Conservation (phyloP, 768 basidiomycete genomes). For the Mycena polygramma region DNA sequence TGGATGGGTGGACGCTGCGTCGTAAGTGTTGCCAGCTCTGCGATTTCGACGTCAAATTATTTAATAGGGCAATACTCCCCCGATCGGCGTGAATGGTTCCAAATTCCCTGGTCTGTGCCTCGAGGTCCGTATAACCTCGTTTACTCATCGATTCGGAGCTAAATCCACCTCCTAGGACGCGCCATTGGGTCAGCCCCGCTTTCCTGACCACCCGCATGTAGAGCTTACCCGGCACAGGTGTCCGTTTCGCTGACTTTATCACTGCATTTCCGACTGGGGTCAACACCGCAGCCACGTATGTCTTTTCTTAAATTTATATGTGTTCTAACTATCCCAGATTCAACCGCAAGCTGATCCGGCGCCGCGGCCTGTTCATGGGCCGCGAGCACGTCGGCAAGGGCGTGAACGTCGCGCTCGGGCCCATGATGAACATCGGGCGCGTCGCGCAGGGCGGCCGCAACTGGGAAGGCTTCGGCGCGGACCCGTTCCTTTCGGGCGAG, state of each 20-base stretch:
- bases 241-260: conserved; percentile 79
- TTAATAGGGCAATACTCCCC: conserved; percentile 67
- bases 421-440: conserved; percentile 92
- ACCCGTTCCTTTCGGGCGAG: conserved; percentile 90
- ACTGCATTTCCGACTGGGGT: conserved; percentile 89
- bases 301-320: conserved; percentile 39
- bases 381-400: conserved; percentile 88
- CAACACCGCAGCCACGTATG: conserved; percentile 83
- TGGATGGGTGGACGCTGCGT: conserved; percentile 78
- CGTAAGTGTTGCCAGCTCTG: conserved; percentile 51
- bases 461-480: conserved; percentile 96
- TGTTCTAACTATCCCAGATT: conserved; percentile 61
- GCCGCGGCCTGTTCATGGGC: conserved; percentile 84
- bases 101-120: conserved; percentile 81
- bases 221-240: conserved; percentile 76
- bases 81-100: conserved; percentile 56
- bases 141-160: neutral
- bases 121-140: conserved; percentile 55
- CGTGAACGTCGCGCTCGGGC: conserved; percentile 80
- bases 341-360: conserved; percentile 83
- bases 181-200: conserved; percentile 57
- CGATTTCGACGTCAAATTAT: neutral
- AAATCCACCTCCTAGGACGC: conserved; percentile 48
- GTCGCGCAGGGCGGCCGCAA: conserved; percentile 86
- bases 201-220: neutral